Evolutionary conservation across 2,329 filamentous ascomycete species (phyloP).

Genomic region (Akanthomyces muscarius): DNA sequence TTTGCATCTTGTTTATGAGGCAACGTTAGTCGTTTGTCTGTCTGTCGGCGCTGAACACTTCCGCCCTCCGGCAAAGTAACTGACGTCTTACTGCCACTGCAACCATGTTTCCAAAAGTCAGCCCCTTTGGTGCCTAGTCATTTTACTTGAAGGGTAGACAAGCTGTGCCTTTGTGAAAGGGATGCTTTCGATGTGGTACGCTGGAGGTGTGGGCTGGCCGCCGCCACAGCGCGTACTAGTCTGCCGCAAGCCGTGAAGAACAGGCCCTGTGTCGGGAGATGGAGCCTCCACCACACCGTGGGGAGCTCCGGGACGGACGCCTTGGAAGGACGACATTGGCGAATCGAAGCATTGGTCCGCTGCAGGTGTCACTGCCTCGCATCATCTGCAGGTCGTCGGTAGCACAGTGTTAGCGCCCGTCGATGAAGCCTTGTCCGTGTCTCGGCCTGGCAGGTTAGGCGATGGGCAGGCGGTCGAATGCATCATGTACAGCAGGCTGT

Average conservation of each 20-base stretch:
- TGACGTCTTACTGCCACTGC: too few relatives aligned
- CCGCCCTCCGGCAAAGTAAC: too few relatives aligned
- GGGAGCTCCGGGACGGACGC: not conserved
- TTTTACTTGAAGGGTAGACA: too few relatives aligned
- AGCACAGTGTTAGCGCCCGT: not conserved
- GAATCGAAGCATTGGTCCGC: not conserved
- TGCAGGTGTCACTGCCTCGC: conserved; percentile 2
- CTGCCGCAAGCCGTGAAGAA: not conserved
- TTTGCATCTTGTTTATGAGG: too few relatives aligned
- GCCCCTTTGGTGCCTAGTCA: too few relatives aligned
- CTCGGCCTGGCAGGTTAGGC: not conserved
- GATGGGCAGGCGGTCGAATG: not conserved
- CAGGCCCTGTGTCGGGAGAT: not conserved
- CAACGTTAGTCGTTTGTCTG: too few relatives aligned
- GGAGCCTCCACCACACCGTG: not conserved
- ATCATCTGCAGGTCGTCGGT: conserved; percentile 2
- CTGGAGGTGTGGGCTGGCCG: not conserved
- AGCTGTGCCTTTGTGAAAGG: too few relatives aligned
- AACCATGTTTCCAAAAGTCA: too few relatives aligned
- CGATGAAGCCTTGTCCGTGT: not conserved
- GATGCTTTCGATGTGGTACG: too few relatives aligned
- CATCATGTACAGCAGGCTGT: too few relatives aligned
- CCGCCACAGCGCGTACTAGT: not conserved
- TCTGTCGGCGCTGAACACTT: too few relatives aligned
- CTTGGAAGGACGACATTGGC: not conserved